Conservation (phyloP, 768 basidiomycete species). For the Lactifluus pinguis region DNA sequence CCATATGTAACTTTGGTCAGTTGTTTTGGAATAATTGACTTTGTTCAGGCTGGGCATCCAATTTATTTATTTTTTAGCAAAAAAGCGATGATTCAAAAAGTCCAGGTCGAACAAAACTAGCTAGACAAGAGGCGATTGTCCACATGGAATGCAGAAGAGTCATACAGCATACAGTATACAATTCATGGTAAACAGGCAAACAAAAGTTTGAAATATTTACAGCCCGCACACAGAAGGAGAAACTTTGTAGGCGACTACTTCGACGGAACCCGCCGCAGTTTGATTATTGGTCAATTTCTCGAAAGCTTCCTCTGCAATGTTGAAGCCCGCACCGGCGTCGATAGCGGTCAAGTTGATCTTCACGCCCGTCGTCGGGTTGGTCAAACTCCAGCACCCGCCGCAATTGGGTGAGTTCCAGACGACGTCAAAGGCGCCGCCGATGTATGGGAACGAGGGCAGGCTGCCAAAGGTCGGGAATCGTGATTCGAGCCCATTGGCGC, state of each 20-base stretch:
- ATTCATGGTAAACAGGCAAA: too few relatives aligned
- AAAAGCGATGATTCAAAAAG: too few relatives aligned
- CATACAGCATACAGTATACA: too few relatives aligned
- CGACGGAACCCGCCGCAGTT: constrained; percentile 20
- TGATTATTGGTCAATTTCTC: constrained; percentile 25
- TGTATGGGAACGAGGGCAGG: constrained; percentile 49
- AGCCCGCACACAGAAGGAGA: constrained; percentile 21
- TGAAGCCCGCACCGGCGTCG: constrained; percentile 37
- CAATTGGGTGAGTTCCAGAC: constrained; percentile 44
- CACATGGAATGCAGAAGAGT: too few relatives aligned
- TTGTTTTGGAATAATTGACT: too few relatives aligned
- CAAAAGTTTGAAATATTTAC: neutral
- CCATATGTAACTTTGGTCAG: too few relatives aligned
- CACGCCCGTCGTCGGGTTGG: constrained; percentile 33
- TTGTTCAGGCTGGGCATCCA: too few relatives aligned
- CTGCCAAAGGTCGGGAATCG: constrained; percentile 40
- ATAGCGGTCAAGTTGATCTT: constrained; percentile 44
- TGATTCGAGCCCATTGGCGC: constrained; percentile 40
- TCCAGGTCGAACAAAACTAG: neutral
- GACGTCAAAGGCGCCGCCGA: constrained; percentile 48
- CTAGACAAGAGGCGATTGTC: neutral
- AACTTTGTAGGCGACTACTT: constrained; percentile 25
- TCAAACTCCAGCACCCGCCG: constrained; percentile 53
- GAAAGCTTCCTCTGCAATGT: constrained; percentile 27
- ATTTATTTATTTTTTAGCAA: too few relatives aligned